These are phyloP conservation scores for Tricholoma bakamatsutake DNA, from an alignment of 768 basidiomycete genomes.

Conservation along the genomic window DNA sequence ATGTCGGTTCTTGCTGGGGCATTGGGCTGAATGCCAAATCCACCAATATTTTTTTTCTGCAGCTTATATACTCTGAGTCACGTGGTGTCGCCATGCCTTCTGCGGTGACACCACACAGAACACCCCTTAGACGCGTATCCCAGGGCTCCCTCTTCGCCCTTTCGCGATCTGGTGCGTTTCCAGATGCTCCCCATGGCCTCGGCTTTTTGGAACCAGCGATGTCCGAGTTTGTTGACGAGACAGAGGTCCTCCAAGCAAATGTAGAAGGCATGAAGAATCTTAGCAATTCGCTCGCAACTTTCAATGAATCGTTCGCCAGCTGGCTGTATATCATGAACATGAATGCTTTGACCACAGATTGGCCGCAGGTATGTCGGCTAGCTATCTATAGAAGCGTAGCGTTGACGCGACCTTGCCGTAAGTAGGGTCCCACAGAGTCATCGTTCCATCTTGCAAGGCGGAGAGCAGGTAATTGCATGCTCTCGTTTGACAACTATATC, in stretches of 20 bases:
- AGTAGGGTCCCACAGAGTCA: conserved; percentile 52
- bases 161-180: conserved; percentile 67
- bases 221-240: conserved; percentile 84
- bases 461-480: conserved; percentile 46
- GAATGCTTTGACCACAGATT: conserved; percentile 92
- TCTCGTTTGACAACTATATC: neutral
- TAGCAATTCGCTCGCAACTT: conserved; percentile 69
- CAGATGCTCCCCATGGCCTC: conserved; percentile 76
- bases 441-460: conserved; percentile 55
- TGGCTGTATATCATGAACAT: conserved; percentile 91
- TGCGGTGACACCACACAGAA: conserved; percentile 55
- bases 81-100: conserved; percentile 14
- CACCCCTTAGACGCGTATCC: conserved; percentile 84
- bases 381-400: neutral
- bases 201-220: conserved; percentile 83
- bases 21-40: conserved; percentile 17
- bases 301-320: conserved; percentile 92
- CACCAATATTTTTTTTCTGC: conserved; percentile 5
- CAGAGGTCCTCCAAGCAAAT: conserved; percentile 72
- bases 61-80: conserved; percentile 2
- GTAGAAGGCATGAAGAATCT: conserved; percentile 65
- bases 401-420: neutral
- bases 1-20: conserved; percentile 15
- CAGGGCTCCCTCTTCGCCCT: conserved; percentile 87
- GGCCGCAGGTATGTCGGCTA: conserved; percentile 62